Evolutionary conservation across 305 asterid genomes (phyloP).

Genomic region (Fraxinus paxiana): DNA sequence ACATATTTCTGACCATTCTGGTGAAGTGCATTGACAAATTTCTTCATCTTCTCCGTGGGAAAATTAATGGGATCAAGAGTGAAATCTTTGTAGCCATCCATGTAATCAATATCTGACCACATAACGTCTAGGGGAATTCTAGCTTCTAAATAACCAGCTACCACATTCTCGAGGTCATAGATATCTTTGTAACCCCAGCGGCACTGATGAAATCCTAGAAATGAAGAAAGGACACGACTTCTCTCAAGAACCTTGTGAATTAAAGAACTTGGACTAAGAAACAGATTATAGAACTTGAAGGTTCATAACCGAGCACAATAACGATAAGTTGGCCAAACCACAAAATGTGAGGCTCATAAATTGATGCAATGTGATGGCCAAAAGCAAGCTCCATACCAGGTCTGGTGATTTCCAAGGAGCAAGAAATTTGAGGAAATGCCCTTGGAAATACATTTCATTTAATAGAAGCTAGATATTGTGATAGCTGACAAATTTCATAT

Average conservation of each 20-base stretch:
- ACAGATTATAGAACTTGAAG: neutral
- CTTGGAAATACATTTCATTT: neutral
- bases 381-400: neutral
- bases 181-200: slow-evolving; percentile 67
- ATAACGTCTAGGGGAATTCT: slow-evolving; percentile 76
- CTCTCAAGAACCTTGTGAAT: neutral
- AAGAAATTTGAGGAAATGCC: neutral
- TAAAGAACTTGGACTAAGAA: neutral
- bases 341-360: neutral
- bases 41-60: slow-evolving; percentile 55
- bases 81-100: slow-evolving; percentile 87
- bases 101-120: slow-evolving; percentile 95
- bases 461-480: neutral
- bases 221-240: neutral
- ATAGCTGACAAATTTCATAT: neutral
- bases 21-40: slow-evolving; percentile 59
- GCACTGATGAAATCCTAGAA: slow-evolving; percentile 89
- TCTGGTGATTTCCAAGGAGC: neutral
- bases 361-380: neutral
- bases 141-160: slow-evolving; percentile 59
- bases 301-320: neutral
- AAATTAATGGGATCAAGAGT: slow-evolving; percentile 80
- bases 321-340: neutral
- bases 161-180: slow-evolving; percentile 58
- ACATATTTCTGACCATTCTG: slow-evolving; percentile 63